Evolutionary conservation across 179 eudicot species (phyloP), one percentile per base, ranked within the genome.

Genomic region (Sideroxylon spinosum): DNA sequence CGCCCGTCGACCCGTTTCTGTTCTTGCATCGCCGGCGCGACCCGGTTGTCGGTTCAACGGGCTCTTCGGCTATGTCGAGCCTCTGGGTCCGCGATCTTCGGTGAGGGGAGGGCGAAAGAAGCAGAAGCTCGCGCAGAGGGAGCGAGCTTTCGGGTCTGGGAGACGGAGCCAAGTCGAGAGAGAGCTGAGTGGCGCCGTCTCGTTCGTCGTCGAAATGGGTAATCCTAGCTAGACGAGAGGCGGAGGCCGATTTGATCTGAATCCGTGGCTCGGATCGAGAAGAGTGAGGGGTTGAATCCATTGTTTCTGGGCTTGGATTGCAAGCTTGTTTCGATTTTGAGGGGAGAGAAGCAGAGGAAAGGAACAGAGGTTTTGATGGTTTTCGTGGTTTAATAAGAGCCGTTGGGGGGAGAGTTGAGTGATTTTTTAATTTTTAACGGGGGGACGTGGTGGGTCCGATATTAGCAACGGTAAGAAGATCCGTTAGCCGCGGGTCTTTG

Each of bases 71-170:
- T 69, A 80, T 14, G 1, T 91, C 97, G 0, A 87, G 85, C 62
- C 88, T 84, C 26, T 92, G 93, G 78, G 91, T 78, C 26, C 81
- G 86, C n/a, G 97, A 90, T 76, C 82, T 88, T 7, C 86, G 66
- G 46, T 79, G 86, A 29, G 94, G 92, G 53, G 92, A 87, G 32
- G 97, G 97, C 17, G 97, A 93, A 23, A 90, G 89, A 37, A 90
- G 86, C 20, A 93, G 81, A 44, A 91, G 87, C 37, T 95, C 95
- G 23, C 78, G 92, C 11, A 93, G 81, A 0, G 97, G 90, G 7
- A 86, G 78, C 78, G 83, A 70, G 67, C 75, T 81, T 60, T 84
- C 86, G 4, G 93, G 86, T 67, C 87, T 79, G 16, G 93, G 85
- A 19, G 87, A 87, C 1, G 37, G 32, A 56, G 87, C 91, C 11